phyloP scores from a whole-genome alignment of 192 early-diverging fungal genomes.

The Coemansia sp. region DNA sequence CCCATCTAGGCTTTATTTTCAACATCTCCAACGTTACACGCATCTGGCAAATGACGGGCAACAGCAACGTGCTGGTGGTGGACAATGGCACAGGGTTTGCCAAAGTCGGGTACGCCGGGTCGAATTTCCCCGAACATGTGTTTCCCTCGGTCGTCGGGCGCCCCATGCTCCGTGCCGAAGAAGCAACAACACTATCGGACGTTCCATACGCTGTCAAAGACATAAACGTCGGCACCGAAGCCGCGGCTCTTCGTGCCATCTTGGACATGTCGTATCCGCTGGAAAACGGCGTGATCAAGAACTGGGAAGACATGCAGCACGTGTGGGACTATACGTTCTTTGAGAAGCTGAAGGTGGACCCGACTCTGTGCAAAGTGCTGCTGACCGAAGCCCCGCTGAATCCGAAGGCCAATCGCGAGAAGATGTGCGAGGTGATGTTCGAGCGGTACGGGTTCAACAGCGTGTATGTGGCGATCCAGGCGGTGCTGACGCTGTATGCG shows the following conservation, averaged over 20 bases:
- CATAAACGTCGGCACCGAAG: constrained; percentile 98
- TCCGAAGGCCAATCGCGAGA: constrained; percentile 97
- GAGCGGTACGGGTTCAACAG: constrained; percentile 95
- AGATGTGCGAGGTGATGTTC: constrained; percentile 99
- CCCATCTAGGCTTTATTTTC: not conserved
- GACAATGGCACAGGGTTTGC: constrained; percentile 95
- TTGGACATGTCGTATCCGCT: constrained; percentile 98
- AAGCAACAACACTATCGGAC: constrained; percentile 64
- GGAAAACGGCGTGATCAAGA: constrained; percentile 96
- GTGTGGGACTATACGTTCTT: constrained; percentile 99
- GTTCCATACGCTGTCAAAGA: constrained; percentile 70
- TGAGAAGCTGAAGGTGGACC: constrained; percentile 88
- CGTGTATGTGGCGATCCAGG: constrained; percentile 96
- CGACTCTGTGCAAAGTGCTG: constrained; percentile 83
- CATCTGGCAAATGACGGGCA: constrained; percentile 20
- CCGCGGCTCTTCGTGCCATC: constrained; percentile 78
- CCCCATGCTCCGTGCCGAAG: constrained; percentile 96
- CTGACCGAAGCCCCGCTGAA: constrained; percentile 96
- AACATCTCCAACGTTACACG: not conserved
- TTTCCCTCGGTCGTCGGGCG: constrained; percentile 98
- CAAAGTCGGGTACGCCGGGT: constrained; percentile 93
- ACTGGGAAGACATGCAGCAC: constrained; percentile 97
- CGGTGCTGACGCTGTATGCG: constrained; percentile 93
- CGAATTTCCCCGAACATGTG: constrained; percentile 92
- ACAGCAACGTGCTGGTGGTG: constrained; percentile 70